phyloP scores from a whole-genome alignment of 129 eudicot genomes.

The Helianthus tuberosus region DNA sequence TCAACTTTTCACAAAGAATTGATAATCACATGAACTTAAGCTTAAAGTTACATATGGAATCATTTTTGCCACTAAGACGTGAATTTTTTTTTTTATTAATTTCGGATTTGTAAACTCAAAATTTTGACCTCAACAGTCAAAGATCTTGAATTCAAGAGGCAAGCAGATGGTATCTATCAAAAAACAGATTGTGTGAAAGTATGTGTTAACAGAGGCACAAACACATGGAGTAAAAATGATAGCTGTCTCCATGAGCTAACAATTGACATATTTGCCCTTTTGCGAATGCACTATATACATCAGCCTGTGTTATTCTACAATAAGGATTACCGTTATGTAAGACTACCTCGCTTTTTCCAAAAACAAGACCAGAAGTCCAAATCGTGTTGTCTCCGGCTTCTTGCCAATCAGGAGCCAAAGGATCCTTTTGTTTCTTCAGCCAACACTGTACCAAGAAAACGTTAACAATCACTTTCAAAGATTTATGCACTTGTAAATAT shows the following conservation, averaged over 20 bases:
- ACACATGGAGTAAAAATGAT: background rate
- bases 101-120: background rate
- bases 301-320: slow-evolving; percentile 1
- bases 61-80: background rate
- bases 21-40: background rate
- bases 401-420: slow-evolving; percentile 69
- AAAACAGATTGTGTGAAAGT: too few species aligned
- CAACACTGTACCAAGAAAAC: slow-evolving; percentile 59
- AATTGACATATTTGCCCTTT: slow-evolving; percentile 25
- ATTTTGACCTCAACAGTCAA: background rate
- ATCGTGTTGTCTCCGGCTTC: slow-evolving; percentile 53
- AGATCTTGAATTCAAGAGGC: background rate
- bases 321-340: background rate
- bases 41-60: background rate
- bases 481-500: background rate
- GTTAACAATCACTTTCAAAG: background rate
- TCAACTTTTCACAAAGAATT: background rate
- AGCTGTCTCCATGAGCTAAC: background rate
- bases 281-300: background rate
- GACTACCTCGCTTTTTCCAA: slow-evolving; percentile 81
- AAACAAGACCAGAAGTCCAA: slow-evolving; percentile 93
- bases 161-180: too few species aligned
- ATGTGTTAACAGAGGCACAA: too few species aligned
- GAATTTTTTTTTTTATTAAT: background rate
- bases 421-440: slow-evolving; percentile 93